These are phyloP conservation scores for Aspergillus fructus DNA, from an alignment of 2,329 filamentous ascomycete species.

Conservation along the genomic window DNA sequence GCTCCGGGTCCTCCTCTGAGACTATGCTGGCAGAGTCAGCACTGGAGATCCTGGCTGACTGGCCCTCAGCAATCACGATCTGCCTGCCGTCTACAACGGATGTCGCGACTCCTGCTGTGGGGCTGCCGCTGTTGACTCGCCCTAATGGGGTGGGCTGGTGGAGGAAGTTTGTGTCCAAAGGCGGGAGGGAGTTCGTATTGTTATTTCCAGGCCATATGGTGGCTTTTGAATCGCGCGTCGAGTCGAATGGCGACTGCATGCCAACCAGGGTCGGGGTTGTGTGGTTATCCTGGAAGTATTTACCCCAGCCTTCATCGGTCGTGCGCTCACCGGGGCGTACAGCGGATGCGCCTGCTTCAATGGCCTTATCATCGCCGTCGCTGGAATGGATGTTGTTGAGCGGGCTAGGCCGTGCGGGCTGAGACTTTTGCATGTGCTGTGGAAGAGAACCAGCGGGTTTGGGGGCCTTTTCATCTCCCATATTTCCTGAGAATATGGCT, in stretches of 20 bases:
- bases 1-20: constrained; percentile 36
- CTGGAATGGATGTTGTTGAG: constrained; percentile 32
- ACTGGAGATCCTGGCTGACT: constrained; percentile 45
- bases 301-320: constrained; percentile 50
- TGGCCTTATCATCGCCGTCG: constrained; percentile 22
- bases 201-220: constrained; percentile 41
- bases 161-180: constrained; percentile 38
- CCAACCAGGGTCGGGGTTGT: constrained; percentile 25
- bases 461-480: constrained; percentile 33
- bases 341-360: constrained; percentile 16
- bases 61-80: constrained; percentile 39
- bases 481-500: constrained; percentile 41
- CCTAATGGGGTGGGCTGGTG: constrained; percentile 41
- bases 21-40: constrained; percentile 41
- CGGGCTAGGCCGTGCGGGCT: constrained; percentile 24
- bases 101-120: constrained; percentile 34
- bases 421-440: constrained; percentile 20
- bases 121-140: constrained; percentile 42
- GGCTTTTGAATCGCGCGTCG: constrained; percentile 35
- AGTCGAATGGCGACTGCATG: constrained; percentile 18
- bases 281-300: constrained; percentile 46
- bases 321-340: constrained; percentile 37
- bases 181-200: constrained; percentile 31
- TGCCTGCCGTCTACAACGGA: constrained; percentile 23
- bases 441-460: constrained; percentile 22